These are phyloP conservation scores for Geranomyces variabilis DNA, from an alignment of 192 early-diverging fungal species.

Conservation along the genomic window DNA sequence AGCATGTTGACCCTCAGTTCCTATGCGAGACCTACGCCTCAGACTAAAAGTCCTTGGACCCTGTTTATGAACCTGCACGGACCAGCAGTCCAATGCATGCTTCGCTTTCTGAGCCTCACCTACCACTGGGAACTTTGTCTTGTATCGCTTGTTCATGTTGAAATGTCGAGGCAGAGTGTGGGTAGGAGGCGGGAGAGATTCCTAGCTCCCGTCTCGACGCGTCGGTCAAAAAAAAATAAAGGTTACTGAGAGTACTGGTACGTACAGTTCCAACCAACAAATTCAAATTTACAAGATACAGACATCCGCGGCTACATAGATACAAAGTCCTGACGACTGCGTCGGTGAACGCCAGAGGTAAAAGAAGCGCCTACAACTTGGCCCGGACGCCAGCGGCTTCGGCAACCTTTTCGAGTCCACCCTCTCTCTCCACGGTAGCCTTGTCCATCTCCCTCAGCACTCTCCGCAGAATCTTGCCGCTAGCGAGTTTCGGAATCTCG, in stretches of 20 bases:
- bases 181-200: no score
- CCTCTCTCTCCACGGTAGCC: conserved; percentile 6
- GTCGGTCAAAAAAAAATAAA: no score
- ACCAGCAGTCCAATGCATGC: neutral
- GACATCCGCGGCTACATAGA: no score
- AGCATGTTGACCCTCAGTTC: no score
- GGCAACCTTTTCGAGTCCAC: neutral
- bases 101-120: no score
- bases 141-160: conserved; percentile 85
- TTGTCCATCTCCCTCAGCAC: conserved; percentile 58
- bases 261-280: no score
- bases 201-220: no score
- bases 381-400: neutral
- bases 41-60: neutral
- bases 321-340: no score
- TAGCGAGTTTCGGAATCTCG: conserved; percentile 73
- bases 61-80: neutral
- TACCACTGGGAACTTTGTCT: conserved; percentile 93
- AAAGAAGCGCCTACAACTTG: conserved; percentile 24
- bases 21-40: neutral
- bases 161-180: no score
- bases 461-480: conserved; percentile 83
- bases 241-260: no score
- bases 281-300: no score
- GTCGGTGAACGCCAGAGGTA: no score